Evolutionary conservation across 371 early-diverging fungal genomes (phyloP).

Genomic region (Actinomucor elegans): DNA sequence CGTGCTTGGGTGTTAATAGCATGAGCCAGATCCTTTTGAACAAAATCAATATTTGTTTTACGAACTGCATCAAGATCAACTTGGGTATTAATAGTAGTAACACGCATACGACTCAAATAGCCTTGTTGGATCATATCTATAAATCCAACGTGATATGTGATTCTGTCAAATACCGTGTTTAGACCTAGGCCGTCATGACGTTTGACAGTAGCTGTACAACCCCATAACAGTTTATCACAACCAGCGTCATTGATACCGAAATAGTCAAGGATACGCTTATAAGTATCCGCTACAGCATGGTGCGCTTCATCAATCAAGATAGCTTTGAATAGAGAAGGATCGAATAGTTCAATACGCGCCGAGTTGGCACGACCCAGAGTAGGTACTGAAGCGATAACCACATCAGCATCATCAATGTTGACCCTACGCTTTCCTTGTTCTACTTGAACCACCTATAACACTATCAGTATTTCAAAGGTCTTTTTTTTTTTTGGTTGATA

Average conservation of each 20-base stretch:
- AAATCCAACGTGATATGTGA: slow-evolving; percentile 76
- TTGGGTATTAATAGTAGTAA: slow-evolving; percentile 66
- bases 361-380: slow-evolving; percentile 61
- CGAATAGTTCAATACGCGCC: slow-evolving; percentile 59
- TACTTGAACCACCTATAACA: slow-evolving; percentile 53
- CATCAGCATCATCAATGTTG: slow-evolving; percentile 60
- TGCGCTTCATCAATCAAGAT: slow-evolving; percentile 95
- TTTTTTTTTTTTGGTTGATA: background rate
- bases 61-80: slow-evolving; percentile 57
- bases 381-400: slow-evolving; percentile 79
- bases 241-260: slow-evolving; percentile 53
- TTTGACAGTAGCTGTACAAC: slow-evolving; percentile 90
- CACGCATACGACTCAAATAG: slow-evolving; percentile 49
- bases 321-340: slow-evolving; percentile 79
- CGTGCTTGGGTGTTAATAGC: slow-evolving; percentile 67
- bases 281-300: slow-evolving; percentile 82
- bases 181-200: slow-evolving; percentile 84
- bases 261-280: slow-evolving; percentile 70
- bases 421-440: slow-evolving; percentile 66
- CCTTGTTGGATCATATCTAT: slow-evolving; percentile 78
- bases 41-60: slow-evolving; percentile 63
- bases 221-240: slow-evolving; percentile 77
- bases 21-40: slow-evolving; percentile 49
- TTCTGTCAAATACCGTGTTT: slow-evolving; percentile 67
- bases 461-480: background rate